Evolutionary conservation across 2,329 filamentous ascomycete species (phyloP), one percentile per base, ranked within the genome.

Genomic region (Metarhizium sp.): DNA sequence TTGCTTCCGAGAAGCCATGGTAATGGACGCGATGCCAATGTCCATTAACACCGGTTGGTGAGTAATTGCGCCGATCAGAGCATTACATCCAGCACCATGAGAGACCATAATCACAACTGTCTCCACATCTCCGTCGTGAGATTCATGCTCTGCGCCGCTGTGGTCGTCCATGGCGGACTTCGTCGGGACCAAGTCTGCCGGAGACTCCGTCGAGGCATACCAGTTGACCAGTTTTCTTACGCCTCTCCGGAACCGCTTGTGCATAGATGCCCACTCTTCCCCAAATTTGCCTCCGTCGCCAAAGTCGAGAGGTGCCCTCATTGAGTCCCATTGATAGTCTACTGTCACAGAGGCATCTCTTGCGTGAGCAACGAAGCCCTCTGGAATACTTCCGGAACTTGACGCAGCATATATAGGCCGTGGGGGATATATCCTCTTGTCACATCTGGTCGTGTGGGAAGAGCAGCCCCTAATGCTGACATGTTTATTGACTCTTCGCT

Each of bases 241-340:
- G 1, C 92, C 92, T 58, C 78, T 82, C 42, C 91, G 81, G 64
- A 97, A 96, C 25, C 94, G 82, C 66, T 86, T 86, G 71, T 99
- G 94, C 94, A 99, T 97, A 3, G 84, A 78, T 34, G 90, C 88
- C 94, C 94, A 99, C 71, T 97, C 94, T 70, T 99, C 94, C 1
- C 90, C 91, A 63, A 90, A 88, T 47, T 86, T 80, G 43, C 92
- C 94, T 10, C 92, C 92, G 63, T 90, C 85, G 6, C 92, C 92
- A 88, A 94, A 97, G 59, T 85, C 78, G 47, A 90, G 78, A 0
- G 88, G 84, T 2, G 80, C 75, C 14, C 88, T 81, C 78, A 92
- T 92, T 57, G 92, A 96, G 66, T 99, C 92, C 92, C 94, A 99
- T 63, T 92, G 88, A 64, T 90, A 95, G 70, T 99, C 94, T n/a